Base-by-base conservation (phyloP, 1,139 yeast species). In the Zygosaccharomyces pseudobailii region DNA sequence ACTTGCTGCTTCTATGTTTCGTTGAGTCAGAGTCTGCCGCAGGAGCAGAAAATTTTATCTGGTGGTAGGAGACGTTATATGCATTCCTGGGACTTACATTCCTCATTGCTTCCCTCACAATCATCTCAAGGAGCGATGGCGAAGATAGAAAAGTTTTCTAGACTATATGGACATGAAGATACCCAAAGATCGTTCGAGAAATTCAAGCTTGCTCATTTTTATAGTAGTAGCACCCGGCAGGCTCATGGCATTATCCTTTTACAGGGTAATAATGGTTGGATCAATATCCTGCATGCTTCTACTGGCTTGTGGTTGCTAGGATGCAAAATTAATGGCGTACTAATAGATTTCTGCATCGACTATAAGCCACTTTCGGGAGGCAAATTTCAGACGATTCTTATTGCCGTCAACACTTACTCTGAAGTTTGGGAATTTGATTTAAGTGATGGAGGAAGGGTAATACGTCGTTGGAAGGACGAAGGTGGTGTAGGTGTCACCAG, bases 31-130 rank as follows among this genome's bases (percentile, higher is more conserved):
- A 38, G 34, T 3, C 35, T 39, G 2, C 48, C 37, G 70, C 72
- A 50, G 71, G 53, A 80, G 77, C 54, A 73, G 72, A 49, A 74
- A 78, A 55, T 92, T 3, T 84, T 79, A 63, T 88, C 95, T 1
- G 96, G 87, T 50, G 98, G 98, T 51, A 80, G 97, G 71, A 81
- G 98, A 71, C 78, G 87, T 50, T 90, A 84, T 65, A 82, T 92
- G 87, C 87, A 86, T 68, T 82, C 88, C 47, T 90, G 97, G 96
- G 92, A 89, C 66, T 73, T 92, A 47, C 78, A 78, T 45, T 41
- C 52, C 10, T 51, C 57, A 27, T 41, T 52, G n/a, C 37, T 49
- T 20, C 46, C 50, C n/a, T 39, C 50, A 13, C 35, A 40, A 30
- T 45, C 44, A 20, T 72, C 76, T 9, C 89, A 90, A 10, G 54